These are phyloP conservation scores for Tephrocybe sp. DNA, from an alignment of 768 basidiomycete genomes.

Conservation along the genomic window DNA sequence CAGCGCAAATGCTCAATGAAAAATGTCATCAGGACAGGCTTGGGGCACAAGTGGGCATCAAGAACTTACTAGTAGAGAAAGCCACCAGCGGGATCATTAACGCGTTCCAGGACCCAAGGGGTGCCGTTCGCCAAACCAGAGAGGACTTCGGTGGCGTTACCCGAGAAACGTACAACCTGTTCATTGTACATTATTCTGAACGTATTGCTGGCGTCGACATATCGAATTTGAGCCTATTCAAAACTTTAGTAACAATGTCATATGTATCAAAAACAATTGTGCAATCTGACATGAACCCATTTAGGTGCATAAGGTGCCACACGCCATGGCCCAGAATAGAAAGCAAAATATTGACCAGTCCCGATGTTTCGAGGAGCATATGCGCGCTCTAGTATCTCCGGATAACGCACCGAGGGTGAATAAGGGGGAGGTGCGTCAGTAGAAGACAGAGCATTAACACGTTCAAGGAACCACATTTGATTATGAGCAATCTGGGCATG, in stretches of 20 bases:
- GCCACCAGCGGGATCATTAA: constrained; percentile 1
- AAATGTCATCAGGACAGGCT: not conserved
- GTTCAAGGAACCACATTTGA: no score
- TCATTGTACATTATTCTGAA: not conserved
- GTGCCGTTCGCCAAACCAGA: not conserved
- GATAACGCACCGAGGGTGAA: not conserved
- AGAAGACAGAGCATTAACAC: no score
- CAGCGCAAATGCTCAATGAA: constrained; percentile 2
- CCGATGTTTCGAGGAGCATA: not conserved
- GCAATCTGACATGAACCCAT: not conserved
- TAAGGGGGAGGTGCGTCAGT: not conserved
- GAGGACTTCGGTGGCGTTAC: not conserved
- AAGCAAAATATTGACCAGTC: not conserved
- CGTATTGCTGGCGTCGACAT: constrained; percentile 1
- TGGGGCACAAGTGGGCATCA: not conserved
- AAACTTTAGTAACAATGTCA: no score
- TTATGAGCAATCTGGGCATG: no score
- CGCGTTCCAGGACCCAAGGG: constrained; percentile 7
- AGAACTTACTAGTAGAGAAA: constrained; percentile 8
- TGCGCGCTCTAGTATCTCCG: not conserved
- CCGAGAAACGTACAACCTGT: not conserved
- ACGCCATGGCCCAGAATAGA: not conserved
- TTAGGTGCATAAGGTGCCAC: not conserved
- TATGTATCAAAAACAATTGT: not conserved
- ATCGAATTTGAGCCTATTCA: not conserved